Percentiles rank a stretch among this genome's conserved stretches.
These are phyloP conservation scores for Ceratocystis cacaofunesta DNA, from an alignment of 2,329 filamentous ascomycete genomes.

Conservation along the genomic window DNA sequence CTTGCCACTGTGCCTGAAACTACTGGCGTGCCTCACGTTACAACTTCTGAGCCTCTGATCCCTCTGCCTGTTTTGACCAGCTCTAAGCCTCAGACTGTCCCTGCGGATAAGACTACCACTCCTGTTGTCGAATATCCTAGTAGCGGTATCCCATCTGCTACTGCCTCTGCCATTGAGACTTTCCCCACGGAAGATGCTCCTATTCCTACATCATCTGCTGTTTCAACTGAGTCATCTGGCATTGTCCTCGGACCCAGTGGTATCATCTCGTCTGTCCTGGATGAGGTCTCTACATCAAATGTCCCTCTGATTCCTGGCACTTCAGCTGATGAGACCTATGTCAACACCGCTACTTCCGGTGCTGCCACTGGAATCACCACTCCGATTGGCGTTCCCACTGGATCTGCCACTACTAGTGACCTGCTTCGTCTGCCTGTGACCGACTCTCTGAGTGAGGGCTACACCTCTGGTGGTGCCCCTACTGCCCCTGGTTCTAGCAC, in stretches of 20 bases:
- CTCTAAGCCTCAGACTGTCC: not conserved
- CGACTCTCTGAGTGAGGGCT: not conserved
- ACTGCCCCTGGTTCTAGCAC: not conserved
- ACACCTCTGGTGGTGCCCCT: not conserved
- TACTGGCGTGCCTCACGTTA: not conserved
- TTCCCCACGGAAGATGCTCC: constrained; percentile 17
- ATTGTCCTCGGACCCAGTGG: constrained; percentile 25
- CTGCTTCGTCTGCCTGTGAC: not conserved
- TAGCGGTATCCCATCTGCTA: not conserved
- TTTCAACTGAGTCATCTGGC: constrained; percentile 6
- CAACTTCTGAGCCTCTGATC: not conserved
- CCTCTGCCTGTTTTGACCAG: not conserved
- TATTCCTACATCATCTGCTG: constrained; percentile 17
- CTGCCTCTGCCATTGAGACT: constrained; percentile 5
- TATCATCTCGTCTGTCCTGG: constrained; percentile 21
- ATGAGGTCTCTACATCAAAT: not conserved
- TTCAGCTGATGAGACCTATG: constrained; percentile 5
- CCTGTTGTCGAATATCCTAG: not conserved
- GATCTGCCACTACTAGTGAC: not conserved
- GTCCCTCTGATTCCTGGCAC: not conserved
- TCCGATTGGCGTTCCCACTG: not conserved
- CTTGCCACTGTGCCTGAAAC: not conserved
- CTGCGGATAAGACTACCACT: constrained; percentile 17
- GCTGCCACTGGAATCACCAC: constrained; percentile 11
- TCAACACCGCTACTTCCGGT: constrained; percentile 12